Evolutionary conservation across 345 rosid genomes (phyloP), one percentile per base, ranked within the genome.

Genomic region (Arabidopsis suecica): DNA sequence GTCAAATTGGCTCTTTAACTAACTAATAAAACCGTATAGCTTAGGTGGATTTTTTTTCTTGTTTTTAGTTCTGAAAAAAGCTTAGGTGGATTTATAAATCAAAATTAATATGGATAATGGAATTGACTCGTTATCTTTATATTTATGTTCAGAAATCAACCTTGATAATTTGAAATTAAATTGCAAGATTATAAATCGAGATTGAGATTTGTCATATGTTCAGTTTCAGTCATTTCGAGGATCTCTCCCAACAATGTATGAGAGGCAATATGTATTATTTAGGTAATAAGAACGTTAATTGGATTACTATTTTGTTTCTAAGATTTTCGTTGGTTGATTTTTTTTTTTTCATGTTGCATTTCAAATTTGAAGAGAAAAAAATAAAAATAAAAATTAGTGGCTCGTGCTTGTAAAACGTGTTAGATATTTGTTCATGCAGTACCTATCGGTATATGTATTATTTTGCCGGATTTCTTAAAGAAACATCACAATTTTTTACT

Each of bases 361-460:
- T 61, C 53, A 8, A 51, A 38, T 16, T 45, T 25, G 7, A 51
- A 7, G 22, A 57, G 4, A 3, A 14, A 3, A 14, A 18, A 30
- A 12, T 16, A 56, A 42, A 8, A 36, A 7, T 3, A 14, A 14
- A 9, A 0, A 14, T 9, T 9, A 57, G 60, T 65, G 78, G 49
- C 25, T 58, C 13, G 50, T 61, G 51, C 9, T 72, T 51, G 42
- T 50, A 61, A 61, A 44, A 61, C 76, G 68, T 65, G 60, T 60
- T 65, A 36, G 60, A 25, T 65, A 65, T 34, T 65, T 74, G 72
- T 65, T 5, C 67, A 58, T 32, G 65, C 60, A 59, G 14, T 55
- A 55, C 9, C 42, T 55, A 65, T 55, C 10, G 45, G 40, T 40
- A 30, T 36, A 44, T 1, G 22, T 38, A 49, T 47, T 48, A 37